Percentiles rank a stretch among this genome's conserved stretches.
Conservation (phyloP, 2,329 filamentous ascomycete species). For the Penicillium sp. region DNA sequence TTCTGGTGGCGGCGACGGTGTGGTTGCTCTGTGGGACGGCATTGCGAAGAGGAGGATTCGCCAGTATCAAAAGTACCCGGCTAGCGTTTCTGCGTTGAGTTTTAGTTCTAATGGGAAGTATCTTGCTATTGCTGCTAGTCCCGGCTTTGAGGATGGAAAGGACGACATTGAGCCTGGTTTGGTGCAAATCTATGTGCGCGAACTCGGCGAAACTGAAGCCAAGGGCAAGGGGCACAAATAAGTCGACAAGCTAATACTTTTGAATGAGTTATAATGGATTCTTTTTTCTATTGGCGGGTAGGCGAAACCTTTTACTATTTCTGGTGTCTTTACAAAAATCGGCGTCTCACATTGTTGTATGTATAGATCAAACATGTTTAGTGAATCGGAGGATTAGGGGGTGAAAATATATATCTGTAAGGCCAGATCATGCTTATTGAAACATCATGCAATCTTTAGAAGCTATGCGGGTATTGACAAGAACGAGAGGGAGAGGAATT, state of each 20-base stretch:
- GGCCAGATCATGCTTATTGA: not conserved
- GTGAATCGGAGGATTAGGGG: not conserved
- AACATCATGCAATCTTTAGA: not conserved
- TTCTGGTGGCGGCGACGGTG: constrained; percentile 82
- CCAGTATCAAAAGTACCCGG: constrained; percentile 79
- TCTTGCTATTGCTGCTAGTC: constrained; percentile 75
- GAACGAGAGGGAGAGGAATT: not conserved
- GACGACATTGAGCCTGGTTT: constrained; percentile 70
- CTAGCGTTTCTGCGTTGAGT: constrained; percentile 70
- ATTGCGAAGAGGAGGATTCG: constrained; percentile 84
- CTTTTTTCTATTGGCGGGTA: constrained; percentile 14
- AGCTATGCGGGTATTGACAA: constrained; percentile 6
- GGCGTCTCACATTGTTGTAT: constrained; percentile 7
- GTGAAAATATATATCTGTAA: not conserved
- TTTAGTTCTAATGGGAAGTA: constrained; percentile 76
- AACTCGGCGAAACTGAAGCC: constrained; percentile 82
- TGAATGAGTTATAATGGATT: not conserved
- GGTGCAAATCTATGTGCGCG: constrained; percentile 73
- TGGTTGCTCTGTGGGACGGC: constrained; percentile 90
- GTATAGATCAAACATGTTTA: constrained; percentile 1
- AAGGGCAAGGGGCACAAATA: constrained; percentile 76
- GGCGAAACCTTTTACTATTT: not conserved
- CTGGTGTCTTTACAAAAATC: not conserved
- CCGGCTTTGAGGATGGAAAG: constrained; percentile 82
- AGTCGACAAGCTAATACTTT: constrained; percentile 11